Conservation (phyloP, 2,329 filamentous ascomycete species). For the Pestalotiopsis sp. region DNA sequence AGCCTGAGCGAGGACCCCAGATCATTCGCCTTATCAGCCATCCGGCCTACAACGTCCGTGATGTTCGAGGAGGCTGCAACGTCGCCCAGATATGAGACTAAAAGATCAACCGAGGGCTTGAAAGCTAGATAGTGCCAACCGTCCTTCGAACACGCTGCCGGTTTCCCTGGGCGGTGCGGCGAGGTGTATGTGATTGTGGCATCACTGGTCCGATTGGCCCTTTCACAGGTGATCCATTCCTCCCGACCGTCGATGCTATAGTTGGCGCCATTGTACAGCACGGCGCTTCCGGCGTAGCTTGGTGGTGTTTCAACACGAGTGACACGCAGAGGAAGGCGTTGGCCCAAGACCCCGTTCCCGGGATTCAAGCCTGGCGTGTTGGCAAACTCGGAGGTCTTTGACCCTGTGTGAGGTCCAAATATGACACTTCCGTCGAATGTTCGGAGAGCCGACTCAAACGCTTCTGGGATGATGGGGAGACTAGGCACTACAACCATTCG, state of each 20-base stretch:
- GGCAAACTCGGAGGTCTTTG: slow-evolving; percentile 20
- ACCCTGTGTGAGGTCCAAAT: slow-evolving; percentile 24
- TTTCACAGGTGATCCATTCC: slow-evolving; percentile 22
- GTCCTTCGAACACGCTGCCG: slow-evolving; percentile 19
- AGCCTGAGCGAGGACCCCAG: slow-evolving; percentile 21
- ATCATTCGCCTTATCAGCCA: slow-evolving; percentile 18
- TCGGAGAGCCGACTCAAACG: slow-evolving; percentile 18
- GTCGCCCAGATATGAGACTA: slow-evolving; percentile 23
- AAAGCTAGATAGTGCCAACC: slow-evolving; percentile 24
- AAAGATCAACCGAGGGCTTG: slow-evolving; percentile 23
- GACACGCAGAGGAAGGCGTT: slow-evolving; percentile 23
- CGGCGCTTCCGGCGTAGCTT: slow-evolving; percentile 20
- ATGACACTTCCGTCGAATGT: slow-evolving; percentile 19
- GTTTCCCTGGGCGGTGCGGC: slow-evolving; percentile 20
- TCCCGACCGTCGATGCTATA: slow-evolving; percentile 23
- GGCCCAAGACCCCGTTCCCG: slow-evolving; percentile 17
- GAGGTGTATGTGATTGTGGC: slow-evolving; percentile 22
- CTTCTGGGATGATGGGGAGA: slow-evolving; percentile 21
- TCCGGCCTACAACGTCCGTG: slow-evolving; percentile 18
- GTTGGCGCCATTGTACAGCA: slow-evolving; percentile 18
- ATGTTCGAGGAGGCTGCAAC: slow-evolving; percentile 19
- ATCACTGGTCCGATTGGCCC: slow-evolving; percentile 19
- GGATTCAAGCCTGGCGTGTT: slow-evolving; percentile 22
- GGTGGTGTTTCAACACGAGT: slow-evolving; percentile 26
- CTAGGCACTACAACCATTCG: slow-evolving; percentile 25